phyloP scores from a whole-genome alignment of 2,329 filamentous ascomycete genomes.

The Pseudogymnoascus sp. region DNA sequence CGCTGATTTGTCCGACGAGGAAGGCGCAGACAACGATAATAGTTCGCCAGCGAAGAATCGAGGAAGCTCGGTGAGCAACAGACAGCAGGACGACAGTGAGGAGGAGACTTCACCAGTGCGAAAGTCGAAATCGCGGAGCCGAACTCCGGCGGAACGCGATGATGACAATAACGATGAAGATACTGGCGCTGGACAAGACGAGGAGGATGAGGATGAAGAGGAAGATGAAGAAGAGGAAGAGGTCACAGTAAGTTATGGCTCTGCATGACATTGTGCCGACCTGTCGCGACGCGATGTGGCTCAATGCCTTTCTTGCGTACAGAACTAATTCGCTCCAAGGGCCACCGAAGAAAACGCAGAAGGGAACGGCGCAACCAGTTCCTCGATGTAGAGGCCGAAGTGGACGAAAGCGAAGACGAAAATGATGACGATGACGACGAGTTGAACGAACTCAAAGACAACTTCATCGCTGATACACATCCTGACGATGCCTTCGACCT shows the following conservation, averaged over 20 bases:
- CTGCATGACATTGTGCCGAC: slow-evolving; percentile 12
- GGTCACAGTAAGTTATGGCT: slow-evolving; percentile 35
- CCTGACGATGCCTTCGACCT: slow-evolving; percentile 79
- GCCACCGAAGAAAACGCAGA: slow-evolving; percentile 70
- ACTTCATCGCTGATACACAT: slow-evolving; percentile 82
- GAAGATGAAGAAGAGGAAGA: slow-evolving; percentile 60
- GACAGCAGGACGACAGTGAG: slow-evolving; percentile 36
- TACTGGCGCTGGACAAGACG: slow-evolving; percentile 41
- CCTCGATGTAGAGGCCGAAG: slow-evolving; percentile 96
- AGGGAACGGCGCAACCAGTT: slow-evolving; percentile 73
- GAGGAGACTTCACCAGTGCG: slow-evolving; percentile 38
- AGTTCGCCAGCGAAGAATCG: slow-evolving; percentile 23
- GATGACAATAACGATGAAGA: slow-evolving; percentile 38
- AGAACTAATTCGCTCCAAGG: slow-evolving; percentile 32
- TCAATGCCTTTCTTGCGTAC: not conserved
- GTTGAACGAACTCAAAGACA: slow-evolving; percentile 66
- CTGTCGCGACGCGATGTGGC: slow-evolving; percentile 18
- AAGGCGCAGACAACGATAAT: slow-evolving; percentile 36
- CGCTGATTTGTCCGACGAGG: slow-evolving; percentile 65
- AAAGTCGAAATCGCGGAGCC: slow-evolving; percentile 36
- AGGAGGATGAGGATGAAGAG: slow-evolving; percentile 49
- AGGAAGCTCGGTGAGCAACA: slow-evolving; percentile 23
- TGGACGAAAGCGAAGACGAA: slow-evolving; percentile 87
- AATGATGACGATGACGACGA: slow-evolving; percentile 86
- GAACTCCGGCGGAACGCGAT: slow-evolving; percentile 27